These are phyloP conservation scores for Neonectria magnoliae DNA, from an alignment of 2,329 filamentous ascomycete genomes.

Conservation along the genomic window DNA sequence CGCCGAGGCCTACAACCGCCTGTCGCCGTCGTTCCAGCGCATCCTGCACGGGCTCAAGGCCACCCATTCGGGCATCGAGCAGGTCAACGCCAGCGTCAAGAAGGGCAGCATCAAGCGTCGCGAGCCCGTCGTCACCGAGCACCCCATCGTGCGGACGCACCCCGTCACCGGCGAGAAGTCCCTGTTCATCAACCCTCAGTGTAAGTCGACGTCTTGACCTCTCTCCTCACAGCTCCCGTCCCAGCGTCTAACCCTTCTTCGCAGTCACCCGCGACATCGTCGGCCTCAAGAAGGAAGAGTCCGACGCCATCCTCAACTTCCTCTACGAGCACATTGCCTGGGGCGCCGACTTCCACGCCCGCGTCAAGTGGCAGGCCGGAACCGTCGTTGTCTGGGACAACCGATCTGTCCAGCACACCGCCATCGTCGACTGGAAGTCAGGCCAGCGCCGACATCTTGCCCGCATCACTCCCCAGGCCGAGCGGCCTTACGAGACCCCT, in stretches of 20 bases:
- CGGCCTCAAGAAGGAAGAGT: conserved; percentile 88
- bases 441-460: conserved; percentile 83
- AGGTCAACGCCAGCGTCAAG: conserved; percentile 74
- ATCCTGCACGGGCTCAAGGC: conserved; percentile 83
- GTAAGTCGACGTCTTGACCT: conserved; percentile 56
- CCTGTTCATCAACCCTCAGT: conserved; percentile 84
- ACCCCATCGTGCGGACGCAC: conserved; percentile 84
- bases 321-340: conserved; percentile 65
- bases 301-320: conserved; percentile 78
- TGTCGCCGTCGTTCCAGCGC: conserved; percentile 82
- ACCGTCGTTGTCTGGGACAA: conserved; percentile 92
- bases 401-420: conserved; percentile 80
- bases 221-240: no score
- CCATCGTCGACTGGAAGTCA: conserved; percentile 82
- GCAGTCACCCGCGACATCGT: conserved; percentile 82
- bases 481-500: conserved; percentile 78
- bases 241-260: not conserved
- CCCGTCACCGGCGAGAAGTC: conserved; percentile 87
- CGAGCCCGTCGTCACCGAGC: conserved; percentile 77
- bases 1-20: conserved; percentile 81
- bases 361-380: conserved; percentile 80
- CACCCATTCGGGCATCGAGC: conserved; percentile 84
- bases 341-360: conserved; percentile 74
- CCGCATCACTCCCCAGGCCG: conserved; percentile 84
- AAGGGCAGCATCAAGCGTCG: conserved; percentile 77